Percentiles rank a stretch among this genome's conserved stretches.
phyloP scores from a whole-genome alignment of 2,329 filamentous ascomycete genomes.

The Pseudopyricularia javanii region DNA sequence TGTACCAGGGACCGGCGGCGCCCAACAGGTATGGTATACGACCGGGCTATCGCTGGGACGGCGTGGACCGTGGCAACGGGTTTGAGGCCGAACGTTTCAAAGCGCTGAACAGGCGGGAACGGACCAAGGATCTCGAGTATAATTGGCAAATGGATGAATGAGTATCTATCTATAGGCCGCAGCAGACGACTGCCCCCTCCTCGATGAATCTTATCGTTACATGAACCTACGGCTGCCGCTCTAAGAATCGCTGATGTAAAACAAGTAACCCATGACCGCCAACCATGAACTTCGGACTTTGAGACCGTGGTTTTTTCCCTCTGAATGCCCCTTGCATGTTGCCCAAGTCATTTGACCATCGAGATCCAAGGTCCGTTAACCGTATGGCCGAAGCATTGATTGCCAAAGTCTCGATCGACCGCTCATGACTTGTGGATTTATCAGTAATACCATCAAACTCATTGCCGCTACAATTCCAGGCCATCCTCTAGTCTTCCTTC shows the following conservation, averaged over 20 bases:
- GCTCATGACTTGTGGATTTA: not conserved
- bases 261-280: no score
- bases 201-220: no score
- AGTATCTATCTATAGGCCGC: not conserved
- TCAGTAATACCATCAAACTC: not conserved
- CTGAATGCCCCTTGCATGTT: no score
- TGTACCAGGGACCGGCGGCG: slow-evolving; percentile 68
- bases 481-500: not conserved
- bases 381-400: not conserved
- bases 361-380: no score
- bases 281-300: no score
- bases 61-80: slow-evolving; percentile 84
- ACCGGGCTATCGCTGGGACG: slow-evolving; percentile 92
- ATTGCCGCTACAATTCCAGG: no score
- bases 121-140: slow-evolving; percentile 73
- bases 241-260: no score
- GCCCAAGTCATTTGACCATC: no score
- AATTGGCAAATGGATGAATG: slow-evolving; percentile 78
- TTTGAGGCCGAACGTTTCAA: slow-evolving; percentile 92
- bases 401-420: not conserved
- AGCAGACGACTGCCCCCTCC: not conserved
- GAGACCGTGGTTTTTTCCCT: no score
- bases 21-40: slow-evolving; percentile 91
- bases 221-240: no score
- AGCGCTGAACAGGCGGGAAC: slow-evolving; percentile 64